These are phyloP conservation scores for Zizania latifolia DNA, from an alignment of 176 grass and related monocot genomes.

Conservation along the genomic window DNA sequence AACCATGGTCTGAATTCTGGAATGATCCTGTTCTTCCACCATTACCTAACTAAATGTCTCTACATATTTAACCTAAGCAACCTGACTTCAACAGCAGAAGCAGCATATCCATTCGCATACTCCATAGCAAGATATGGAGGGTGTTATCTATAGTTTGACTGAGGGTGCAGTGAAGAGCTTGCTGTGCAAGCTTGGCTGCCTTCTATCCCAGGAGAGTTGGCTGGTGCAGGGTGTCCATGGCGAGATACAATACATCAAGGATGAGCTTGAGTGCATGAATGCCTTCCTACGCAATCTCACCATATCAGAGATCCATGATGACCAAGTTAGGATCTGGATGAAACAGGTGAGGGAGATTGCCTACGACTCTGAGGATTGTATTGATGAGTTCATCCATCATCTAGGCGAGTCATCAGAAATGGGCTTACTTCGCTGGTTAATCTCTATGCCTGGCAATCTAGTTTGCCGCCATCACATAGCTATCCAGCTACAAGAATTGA, in stretches of 20 bases:
- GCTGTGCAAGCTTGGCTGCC: constrained; percentile 20
- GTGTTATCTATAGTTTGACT: constrained; percentile 19
- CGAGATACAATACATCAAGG: constrained; percentile 37
- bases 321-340: constrained; percentile 34
- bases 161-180: constrained; percentile 16
- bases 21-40: not conserved
- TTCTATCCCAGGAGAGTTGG: constrained; percentile 20
- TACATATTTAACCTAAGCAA: not conserved
- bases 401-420: not conserved
- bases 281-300: constrained; percentile 29
- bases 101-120: not conserved
- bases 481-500: constrained; percentile 23
- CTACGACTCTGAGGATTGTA: constrained; percentile 37
- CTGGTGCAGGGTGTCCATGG: constrained; percentile 6
- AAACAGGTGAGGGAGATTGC: constrained; percentile 40
- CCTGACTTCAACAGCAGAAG: not conserved
- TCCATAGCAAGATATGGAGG: constrained; percentile 12
- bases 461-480: constrained; percentile 2
- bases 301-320: not conserved
- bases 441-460: not conserved
- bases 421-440: not conserved
- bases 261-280: constrained; percentile 38
- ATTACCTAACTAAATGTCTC: not conserved
- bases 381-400: constrained; percentile 27
- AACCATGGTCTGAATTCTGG: not conserved